Evolutionary conservation across 1,284 basidiomycete species (phyloP).

Genomic region (Microbotryum silenes-acaulis): DNA sequence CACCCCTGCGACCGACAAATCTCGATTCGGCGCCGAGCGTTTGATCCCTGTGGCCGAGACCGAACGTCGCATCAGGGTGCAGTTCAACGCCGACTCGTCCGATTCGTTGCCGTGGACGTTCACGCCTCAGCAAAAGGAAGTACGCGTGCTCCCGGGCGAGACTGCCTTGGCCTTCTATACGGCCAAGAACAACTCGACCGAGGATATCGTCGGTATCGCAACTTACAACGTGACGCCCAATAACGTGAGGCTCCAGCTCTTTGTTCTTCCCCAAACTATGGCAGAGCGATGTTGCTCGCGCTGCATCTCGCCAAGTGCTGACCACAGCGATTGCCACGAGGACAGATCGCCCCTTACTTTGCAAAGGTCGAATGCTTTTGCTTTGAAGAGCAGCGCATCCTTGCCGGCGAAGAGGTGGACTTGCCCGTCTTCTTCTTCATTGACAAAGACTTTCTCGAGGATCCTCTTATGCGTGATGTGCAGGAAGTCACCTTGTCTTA

Average conservation of each 20-base stretch:
- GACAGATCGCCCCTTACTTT: constrained; percentile 92
- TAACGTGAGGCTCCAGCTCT: constrained; percentile 52
- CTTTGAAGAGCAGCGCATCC: constrained; percentile 94
- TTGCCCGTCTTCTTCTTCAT: constrained; percentile 99
- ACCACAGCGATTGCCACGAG: background rate
- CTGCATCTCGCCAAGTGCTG: background rate
- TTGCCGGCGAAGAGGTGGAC: constrained; percentile 95
- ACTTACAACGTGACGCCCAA: constrained; percentile 96
- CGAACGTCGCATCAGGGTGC: constrained; percentile 63
- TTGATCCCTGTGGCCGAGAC: constrained; percentile 62
- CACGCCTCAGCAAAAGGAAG: constrained; percentile 79
- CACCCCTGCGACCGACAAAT: constrained; percentile 78
- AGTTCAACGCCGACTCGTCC: constrained; percentile 86
- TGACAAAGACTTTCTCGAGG: constrained; percentile 80
- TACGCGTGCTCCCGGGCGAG: constrained; percentile 89
- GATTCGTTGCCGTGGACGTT: constrained; percentile 92
- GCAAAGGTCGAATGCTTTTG: constrained; percentile 99
- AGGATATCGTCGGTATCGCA: constrained; percentile 95
- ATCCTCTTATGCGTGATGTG: constrained; percentile 74
- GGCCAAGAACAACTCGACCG: constrained; percentile 73
- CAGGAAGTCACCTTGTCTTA: constrained; percentile 91
- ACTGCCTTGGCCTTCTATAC: constrained; percentile 95
- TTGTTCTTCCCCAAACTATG: background rate
- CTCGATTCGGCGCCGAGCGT: constrained; percentile 69
- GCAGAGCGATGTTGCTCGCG: background rate